phyloP scores from a whole-genome alignment of 805 yeast species.

The Sugiyamaella qingdaonensis region DNA sequence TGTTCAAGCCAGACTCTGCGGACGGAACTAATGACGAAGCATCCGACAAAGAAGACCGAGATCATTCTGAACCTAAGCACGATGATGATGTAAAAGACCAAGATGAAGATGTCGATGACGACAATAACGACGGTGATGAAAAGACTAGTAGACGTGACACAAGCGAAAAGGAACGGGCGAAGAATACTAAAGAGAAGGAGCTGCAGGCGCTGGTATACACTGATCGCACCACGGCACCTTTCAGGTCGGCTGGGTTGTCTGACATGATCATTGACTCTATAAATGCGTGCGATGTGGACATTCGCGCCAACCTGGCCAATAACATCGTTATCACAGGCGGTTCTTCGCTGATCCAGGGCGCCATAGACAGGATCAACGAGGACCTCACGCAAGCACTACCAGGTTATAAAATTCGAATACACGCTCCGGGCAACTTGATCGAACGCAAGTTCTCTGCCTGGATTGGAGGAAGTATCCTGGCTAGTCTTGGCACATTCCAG shows the following conservation, averaged over 20 bases:
- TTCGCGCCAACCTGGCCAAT: conserved; percentile 81
- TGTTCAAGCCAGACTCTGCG: conserved; percentile 57
- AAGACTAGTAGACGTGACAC: conserved; percentile 8
- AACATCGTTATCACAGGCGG: conserved; percentile 87
- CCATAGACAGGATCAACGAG: conserved; percentile 67
- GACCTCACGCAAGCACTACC: conserved; percentile 72
- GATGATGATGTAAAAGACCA: conserved; percentile 25
- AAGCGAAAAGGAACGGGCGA: conserved; percentile 10
- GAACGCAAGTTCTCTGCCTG: conserved; percentile 82
- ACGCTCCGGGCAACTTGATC: conserved; percentile 64
- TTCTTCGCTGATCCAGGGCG: conserved; percentile 71
- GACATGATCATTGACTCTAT: conserved; percentile 53
- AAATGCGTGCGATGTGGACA: conserved; percentile 68
- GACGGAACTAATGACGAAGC: neutral
- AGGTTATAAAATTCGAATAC: conserved; percentile 77
- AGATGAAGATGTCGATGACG: conserved; percentile 11
- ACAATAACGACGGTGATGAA: neutral
- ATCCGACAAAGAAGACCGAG: conserved; percentile 16
- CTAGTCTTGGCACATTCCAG: conserved; percentile 89
- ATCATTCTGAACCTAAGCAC: conserved; percentile 4
- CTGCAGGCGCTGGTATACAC: conserved; percentile 16
- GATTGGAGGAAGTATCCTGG: conserved; percentile 88
- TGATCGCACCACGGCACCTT: conserved; percentile 17
- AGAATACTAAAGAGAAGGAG: conserved; percentile 9
- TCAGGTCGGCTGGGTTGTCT: conserved; percentile 42